Evolutionary conservation across 2,329 filamentous ascomycete genomes (phyloP).

Genomic region (Diplodia corticola): DNA sequence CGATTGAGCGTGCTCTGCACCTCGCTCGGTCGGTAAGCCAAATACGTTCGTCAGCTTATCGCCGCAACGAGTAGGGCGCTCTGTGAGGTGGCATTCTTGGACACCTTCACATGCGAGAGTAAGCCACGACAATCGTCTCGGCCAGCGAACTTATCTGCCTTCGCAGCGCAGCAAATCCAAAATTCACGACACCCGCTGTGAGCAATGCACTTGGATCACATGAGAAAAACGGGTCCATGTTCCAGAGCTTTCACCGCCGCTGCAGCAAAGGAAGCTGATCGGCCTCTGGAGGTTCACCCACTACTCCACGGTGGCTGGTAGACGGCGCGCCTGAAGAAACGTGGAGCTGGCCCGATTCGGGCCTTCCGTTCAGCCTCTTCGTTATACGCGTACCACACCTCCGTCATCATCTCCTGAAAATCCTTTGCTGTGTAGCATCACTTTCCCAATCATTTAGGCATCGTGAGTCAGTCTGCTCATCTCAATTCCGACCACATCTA

Average conservation of each 20-base stretch:
- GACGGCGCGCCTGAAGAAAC: constrained; percentile 5
- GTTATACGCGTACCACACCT: constrained; percentile 12
- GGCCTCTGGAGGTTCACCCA: background rate
- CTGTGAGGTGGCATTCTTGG: background rate
- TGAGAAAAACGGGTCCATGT: background rate
- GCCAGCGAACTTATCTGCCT: background rate
- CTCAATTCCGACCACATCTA: background rate
- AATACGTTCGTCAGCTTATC: background rate
- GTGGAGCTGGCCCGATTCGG: constrained; percentile 1
- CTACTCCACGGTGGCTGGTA: constrained; percentile 7
- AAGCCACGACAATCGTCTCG: background rate
- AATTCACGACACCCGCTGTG: background rate
- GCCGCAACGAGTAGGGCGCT: background rate
- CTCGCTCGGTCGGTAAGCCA: background rate
- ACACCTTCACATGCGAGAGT: background rate
- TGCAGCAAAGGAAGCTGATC: background rate
- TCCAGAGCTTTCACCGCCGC: constrained; percentile 3
- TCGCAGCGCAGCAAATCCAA: background rate
- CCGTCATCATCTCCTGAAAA: constrained; percentile 5
- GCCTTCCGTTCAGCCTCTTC: background rate
- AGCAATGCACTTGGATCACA: background rate
- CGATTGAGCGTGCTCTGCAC: background rate
- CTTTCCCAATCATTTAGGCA: background rate
- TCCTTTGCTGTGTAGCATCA: background rate
- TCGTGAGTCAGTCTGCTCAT: background rate